Evolutionary conservation across 1,284 basidiomycete species (phyloP).

Genomic region (Veloboletus limbatus): DNA sequence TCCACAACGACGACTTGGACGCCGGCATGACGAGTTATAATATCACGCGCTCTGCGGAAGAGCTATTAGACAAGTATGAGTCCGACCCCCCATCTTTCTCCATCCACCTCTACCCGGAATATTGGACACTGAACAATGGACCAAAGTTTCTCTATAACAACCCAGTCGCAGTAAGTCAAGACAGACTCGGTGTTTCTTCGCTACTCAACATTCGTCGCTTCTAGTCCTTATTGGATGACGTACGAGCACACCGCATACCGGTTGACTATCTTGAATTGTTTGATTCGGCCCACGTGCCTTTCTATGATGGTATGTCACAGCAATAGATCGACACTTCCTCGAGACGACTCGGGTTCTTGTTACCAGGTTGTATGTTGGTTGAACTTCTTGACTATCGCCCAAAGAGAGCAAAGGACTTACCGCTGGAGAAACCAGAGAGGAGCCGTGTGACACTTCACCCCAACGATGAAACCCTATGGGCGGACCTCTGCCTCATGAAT

Average conservation of each 20-base stretch:
- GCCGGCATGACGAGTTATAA: constrained; percentile 65
- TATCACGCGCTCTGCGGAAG: constrained; percentile 55
- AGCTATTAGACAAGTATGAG: constrained; percentile 57
- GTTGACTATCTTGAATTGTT: constrained; percentile 78
- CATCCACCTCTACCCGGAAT: constrained; percentile 68
- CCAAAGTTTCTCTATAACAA: constrained; percentile 77
- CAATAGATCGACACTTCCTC: background rate
- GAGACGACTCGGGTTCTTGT: constrained; percentile 6
- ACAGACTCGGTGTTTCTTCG: constrained; percentile 1
- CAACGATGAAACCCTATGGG: constrained; percentile 70
- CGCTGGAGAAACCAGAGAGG: constrained; percentile 53
- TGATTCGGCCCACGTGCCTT: constrained; percentile 63
- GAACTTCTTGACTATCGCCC: constrained; percentile 73
- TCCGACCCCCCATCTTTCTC: constrained; percentile 65
- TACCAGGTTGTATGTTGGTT: constrained; percentile 73
- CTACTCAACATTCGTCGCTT: constrained; percentile 8
- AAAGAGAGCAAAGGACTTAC: constrained; percentile 48
- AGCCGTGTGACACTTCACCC: constrained; percentile 73
- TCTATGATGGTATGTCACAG: constrained; percentile 64
- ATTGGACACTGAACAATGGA: constrained; percentile 76
- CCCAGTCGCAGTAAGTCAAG: constrained; percentile 58
- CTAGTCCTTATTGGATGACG: constrained; percentile 74
- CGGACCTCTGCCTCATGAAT: constrained; percentile 69
- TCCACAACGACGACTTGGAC: constrained; percentile 14
- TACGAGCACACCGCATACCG: constrained; percentile 74